Conservation (phyloP, 176 grass and related monocot species). For the Pontederia paniculata region DNA sequence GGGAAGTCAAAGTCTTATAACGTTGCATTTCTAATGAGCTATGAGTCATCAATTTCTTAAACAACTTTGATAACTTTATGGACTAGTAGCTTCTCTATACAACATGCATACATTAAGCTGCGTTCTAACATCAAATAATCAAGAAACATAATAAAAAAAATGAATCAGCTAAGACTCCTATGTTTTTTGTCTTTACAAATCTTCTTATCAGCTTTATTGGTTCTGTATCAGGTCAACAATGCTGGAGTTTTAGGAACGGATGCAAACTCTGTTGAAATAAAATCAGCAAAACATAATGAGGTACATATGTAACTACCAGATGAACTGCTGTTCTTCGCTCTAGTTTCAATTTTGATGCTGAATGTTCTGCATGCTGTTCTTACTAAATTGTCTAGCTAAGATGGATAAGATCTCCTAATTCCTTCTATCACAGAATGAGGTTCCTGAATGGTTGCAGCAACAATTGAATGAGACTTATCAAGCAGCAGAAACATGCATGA, state of each 20-base stretch:
- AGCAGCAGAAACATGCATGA: slow-evolving; percentile 15
- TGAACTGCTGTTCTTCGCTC: too few relatives aligned
- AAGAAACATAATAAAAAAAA: too few relatives aligned
- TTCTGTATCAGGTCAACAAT: slow-evolving; percentile 24
- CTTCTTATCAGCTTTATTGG: not conserved
- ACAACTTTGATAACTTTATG: not conserved
- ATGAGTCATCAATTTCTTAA: too few relatives aligned
- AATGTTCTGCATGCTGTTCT: too few relatives aligned
- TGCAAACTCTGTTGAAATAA: slow-evolving; percentile 2
- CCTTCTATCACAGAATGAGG: not conserved
- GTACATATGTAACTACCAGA: slow-evolving; percentile 1
- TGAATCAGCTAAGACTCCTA: too few relatives aligned
- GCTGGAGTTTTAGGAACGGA: slow-evolving; percentile 13
- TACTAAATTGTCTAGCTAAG: too few relatives aligned
- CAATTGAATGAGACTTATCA: not conserved
- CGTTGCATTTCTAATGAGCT: too few relatives aligned
- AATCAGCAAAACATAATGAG: not conserved
- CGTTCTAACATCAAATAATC: too few relatives aligned
- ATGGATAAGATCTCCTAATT: too few relatives aligned
- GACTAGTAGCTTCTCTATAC: not conserved
- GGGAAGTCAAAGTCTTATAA: too few relatives aligned
- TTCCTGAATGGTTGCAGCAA: not conserved
- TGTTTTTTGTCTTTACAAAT: not conserved
- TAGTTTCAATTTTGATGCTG: too few relatives aligned
- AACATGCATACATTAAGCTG: too few relatives aligned